Percentiles rank a stretch among this genome's conserved stretches.
Conservation (phyloP, 306 rosid species). For the Medicago truncatula region DNA sequence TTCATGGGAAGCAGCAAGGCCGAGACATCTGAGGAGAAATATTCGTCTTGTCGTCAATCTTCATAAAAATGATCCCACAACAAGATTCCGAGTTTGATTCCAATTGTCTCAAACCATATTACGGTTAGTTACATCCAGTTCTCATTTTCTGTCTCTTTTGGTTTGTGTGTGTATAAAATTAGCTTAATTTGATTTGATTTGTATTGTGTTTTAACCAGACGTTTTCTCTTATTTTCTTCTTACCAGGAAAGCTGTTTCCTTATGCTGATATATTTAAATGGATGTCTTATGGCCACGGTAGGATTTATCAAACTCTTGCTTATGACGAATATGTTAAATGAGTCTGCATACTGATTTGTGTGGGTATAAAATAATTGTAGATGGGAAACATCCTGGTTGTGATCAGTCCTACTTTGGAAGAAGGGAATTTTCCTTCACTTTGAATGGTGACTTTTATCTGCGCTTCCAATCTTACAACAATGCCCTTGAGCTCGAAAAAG, state of each 20-base stretch:
- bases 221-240: neutral
- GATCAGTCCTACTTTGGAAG: constrained; percentile 74
- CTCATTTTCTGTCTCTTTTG: neutral
- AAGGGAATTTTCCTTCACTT: constrained; percentile 84
- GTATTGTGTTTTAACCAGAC: neutral
- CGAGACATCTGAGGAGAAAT: neutral
- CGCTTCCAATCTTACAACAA: constrained; percentile 77
- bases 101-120: constrained; percentile 58
- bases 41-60: neutral
- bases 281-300: constrained; percentile 90
- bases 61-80: constrained; percentile 9
- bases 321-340: neutral
- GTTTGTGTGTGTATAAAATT: neutral
- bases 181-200: neutral
- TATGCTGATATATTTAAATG: constrained; percentile 72
- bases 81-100: constrained; percentile 32
- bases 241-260: constrained; percentile 84
- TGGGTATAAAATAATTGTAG: constrained; percentile 48
- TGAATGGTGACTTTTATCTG: constrained; percentile 72
- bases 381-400: constrained; percentile 95
- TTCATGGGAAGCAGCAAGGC: neutral
- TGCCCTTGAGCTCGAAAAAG: constrained; percentile 67
- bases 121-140: constrained; percentile 50
- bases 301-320: constrained; percentile 11
- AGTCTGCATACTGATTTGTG: constrained; percentile 6